These are phyloP conservation scores for Cnidoscolus chayamansa DNA, from an alignment of 441 rosid genomes.

Conservation along the genomic window DNA sequence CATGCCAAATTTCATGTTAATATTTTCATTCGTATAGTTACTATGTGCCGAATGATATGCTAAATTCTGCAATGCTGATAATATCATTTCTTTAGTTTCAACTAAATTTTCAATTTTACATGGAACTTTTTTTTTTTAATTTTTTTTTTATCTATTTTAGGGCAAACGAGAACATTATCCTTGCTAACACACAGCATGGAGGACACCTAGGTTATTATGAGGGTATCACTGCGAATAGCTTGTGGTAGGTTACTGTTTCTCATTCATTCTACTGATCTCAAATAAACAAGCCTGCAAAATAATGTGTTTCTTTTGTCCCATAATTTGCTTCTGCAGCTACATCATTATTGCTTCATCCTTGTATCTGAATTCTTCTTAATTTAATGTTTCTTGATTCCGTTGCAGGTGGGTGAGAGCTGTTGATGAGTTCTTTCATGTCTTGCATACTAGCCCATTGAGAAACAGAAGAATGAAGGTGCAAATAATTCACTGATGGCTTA, in stretches of 20 bases:
- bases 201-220: constrained; percentile 80
- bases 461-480: constrained; percentile 48
- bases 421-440: constrained; percentile 54
- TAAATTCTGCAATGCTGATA: background rate
- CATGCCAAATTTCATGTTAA: background rate
- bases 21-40: background rate
- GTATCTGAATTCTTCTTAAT: too few relatives aligned
- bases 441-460: constrained; percentile 51
- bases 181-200: constrained; percentile 71
- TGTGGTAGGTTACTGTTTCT: constrained; percentile 54
- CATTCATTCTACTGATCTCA: background rate
- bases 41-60: too few relatives aligned
- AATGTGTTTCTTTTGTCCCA: background rate
- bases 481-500: background rate
- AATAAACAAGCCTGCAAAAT: background rate
- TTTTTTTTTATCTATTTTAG: constrained; percentile 30
- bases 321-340: background rate
- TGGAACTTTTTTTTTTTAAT: constrained; percentile 10
- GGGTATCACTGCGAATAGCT: constrained; percentile 60
- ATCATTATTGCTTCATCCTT: too few relatives aligned
- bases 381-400: constrained; percentile 20
- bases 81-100: background rate
- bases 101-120: background rate
- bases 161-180: constrained; percentile 62
- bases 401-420: constrained; percentile 90